Percentiles rank a stretch among this genome's conserved stretches.
These are phyloP conservation scores for Lagenidium sp. DNA, from an alignment of 352 stramenopile species.

Conservation along the genomic window DNA sequence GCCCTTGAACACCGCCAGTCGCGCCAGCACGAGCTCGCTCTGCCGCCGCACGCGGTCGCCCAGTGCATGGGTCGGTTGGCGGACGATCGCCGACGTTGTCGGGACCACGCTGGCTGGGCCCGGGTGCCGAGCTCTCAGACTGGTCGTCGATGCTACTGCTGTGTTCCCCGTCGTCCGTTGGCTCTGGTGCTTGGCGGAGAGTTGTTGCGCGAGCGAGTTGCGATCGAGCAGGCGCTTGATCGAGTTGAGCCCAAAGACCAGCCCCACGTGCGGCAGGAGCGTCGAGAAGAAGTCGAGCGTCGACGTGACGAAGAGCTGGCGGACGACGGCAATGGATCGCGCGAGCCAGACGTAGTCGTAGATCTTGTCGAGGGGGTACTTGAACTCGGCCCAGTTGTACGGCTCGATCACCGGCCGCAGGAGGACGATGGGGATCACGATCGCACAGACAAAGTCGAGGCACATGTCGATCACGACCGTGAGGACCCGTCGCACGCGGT, in stretches of 20 bases:
- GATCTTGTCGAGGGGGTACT: neutral
- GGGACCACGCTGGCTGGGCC: too few relatives aligned
- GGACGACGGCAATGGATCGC: neutral
- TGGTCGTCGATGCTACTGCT: too few relatives aligned
- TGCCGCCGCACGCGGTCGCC: too few relatives aligned
- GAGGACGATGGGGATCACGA: neutral
- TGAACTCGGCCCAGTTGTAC: neutral
- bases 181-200: too few relatives aligned
- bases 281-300: slow-evolving; percentile 1
- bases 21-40: too few relatives aligned
- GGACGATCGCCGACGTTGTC: too few relatives aligned
- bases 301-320: neutral
- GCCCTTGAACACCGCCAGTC: too few relatives aligned
- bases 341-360: slow-evolving; percentile 4
- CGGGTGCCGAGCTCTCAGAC: too few relatives aligned
- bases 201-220: too few relatives aligned
- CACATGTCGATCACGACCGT: neutral
- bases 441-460: slow-evolving; percentile 1
- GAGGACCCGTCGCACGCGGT: neutral
- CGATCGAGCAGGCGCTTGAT: neutral
- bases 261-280: neutral
- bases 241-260: neutral
- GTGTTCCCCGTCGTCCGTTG: too few relatives aligned
- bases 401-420: neutral
- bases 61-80: too few relatives aligned